These are phyloP conservation scores for Digitaria exilis DNA, from an alignment of 202 grass and related monocot species.

Conservation along the genomic window DNA sequence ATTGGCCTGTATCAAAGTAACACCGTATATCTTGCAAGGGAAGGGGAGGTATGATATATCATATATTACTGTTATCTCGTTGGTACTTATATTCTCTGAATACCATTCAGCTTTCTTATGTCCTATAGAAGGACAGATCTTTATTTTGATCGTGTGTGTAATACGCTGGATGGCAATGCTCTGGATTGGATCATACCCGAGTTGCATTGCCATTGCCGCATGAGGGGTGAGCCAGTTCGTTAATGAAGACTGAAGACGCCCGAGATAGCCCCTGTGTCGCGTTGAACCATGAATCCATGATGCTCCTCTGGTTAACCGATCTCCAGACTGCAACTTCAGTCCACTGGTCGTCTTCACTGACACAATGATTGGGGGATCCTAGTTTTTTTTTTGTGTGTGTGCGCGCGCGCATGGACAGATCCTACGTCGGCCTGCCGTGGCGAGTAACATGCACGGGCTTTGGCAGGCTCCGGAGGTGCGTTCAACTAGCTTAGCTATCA, in stretches of 20 bases:
- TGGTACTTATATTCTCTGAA: background rate
- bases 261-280: too few species aligned
- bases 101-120: background rate
- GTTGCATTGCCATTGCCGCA: too few species aligned
- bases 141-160: background rate
- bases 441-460: background rate
- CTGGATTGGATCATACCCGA: too few species aligned
- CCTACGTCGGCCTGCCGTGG: conserved; percentile 7
- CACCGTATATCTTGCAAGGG: background rate
- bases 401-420: background rate
- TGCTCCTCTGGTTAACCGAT: too few species aligned
- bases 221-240: too few species aligned
- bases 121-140: background rate
- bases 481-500: too few species aligned
- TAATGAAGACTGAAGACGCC: too few species aligned
- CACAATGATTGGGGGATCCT: too few species aligned
- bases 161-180: background rate
- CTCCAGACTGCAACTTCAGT: too few species aligned
- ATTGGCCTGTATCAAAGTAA: background rate
- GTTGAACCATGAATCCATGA: too few species aligned
- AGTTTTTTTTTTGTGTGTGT: too few species aligned
- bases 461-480: background rate
- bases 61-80: background rate
- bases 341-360: too few species aligned
- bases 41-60: background rate